These are phyloP conservation scores for Trichoderma breve DNA, from an alignment of 2,329 filamentous ascomycete species.

Conservation along the genomic window DNA sequence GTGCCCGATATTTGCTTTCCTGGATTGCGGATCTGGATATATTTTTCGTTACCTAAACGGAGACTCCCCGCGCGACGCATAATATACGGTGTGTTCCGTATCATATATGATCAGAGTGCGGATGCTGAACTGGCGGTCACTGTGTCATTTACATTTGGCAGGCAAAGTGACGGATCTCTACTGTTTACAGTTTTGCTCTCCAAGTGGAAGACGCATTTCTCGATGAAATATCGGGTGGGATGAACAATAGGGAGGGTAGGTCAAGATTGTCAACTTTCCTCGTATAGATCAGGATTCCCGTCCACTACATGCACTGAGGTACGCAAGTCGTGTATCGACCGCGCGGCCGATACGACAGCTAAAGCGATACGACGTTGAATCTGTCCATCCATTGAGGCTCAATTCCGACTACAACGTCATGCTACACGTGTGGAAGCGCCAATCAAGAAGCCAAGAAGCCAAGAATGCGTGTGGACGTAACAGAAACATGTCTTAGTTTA, in stretches of 20 bases:
- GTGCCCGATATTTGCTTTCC: background rate
- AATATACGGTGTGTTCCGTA: conserved; percentile 6
- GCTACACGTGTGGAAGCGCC: background rate
- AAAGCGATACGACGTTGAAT: background rate
- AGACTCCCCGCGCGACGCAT: background rate
- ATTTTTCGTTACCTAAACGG: background rate
- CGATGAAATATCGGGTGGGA: background rate
- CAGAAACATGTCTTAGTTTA: background rate
- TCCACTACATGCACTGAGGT: background rate
- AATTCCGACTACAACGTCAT: background rate
- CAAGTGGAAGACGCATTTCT: background rate
- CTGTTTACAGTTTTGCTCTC: background rate
- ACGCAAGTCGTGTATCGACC: background rate
- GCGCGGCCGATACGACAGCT: background rate
- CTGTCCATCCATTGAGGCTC: background rate
- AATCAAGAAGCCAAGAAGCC: background rate
- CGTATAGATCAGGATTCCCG: background rate
- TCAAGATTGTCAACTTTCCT: background rate
- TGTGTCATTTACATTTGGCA: background rate
- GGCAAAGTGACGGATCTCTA: background rate
- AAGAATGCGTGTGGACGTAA: background rate
- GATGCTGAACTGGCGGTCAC: conserved; percentile 9
- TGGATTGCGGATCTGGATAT: conserved; percentile 9
- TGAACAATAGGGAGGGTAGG: background rate
- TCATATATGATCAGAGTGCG: background rate